Base-by-base conservation (phyloP, 345 rosid species). In the Arabidopsis suecica region DNA sequence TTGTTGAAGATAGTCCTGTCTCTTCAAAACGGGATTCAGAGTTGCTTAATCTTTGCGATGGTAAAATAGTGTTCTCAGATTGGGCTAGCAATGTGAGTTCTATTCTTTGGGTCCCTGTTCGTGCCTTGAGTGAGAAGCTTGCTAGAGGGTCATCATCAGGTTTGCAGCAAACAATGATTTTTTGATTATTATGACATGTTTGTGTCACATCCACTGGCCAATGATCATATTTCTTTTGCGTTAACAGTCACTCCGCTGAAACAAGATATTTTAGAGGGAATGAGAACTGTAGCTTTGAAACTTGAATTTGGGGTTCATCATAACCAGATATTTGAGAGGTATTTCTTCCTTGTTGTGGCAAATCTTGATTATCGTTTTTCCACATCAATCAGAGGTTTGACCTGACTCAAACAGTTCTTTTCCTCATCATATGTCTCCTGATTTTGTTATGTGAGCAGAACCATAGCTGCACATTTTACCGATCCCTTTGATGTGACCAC, bases 221-320 rank as follows among this genome's bases (percentile, higher is more conserved):
- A n/a, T 74, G 64, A 65, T 58, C 72, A 32, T 60, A 34, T 32
- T 76, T 81, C 30, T 60, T 49, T 81, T 65, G 58, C 32, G 40
- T 80, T 79, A 44, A 60, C 93, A 95, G 97, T 82, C 36, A 76
- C 69, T 53, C 88, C 96, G 23, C 88, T 82, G 78, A 89, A 74
- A 76, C 97, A 83, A 61, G 93, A 85, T 83, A 81, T 89, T 58
- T 88, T 95, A 50, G 99, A 92, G 65, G 97, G 99, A 67, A 86
- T 95, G 97, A 87, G 99, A 86, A 95, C 99, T 48, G 86, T 95
- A 63, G 99, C 99, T 76, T 76, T 95, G 77, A 90, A 90, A 73
- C 99, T 92, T 75, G 92, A 92, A 74, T 95, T 95, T 83, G 99
- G 99, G 73, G 87, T 78, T 68, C 89, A 88, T 56, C 90, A 84